Evolutionary conservation across 2,329 filamentous ascomycete genomes (phyloP).

Genomic region (Ophiostoma sp.): DNA sequence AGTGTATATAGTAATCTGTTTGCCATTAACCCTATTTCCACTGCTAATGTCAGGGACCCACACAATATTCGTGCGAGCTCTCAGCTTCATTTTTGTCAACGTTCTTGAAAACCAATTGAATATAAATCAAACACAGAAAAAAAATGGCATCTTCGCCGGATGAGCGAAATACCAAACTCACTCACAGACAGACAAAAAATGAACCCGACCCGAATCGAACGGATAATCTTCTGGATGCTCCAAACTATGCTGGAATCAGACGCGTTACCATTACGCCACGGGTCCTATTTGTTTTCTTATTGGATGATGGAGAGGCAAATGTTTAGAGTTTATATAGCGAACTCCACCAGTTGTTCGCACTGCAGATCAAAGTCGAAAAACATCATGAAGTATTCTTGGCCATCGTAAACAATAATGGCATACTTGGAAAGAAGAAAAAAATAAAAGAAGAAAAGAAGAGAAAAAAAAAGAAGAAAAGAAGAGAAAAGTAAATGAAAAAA

Average conservation of each 20-base stretch:
- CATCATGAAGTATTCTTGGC: too few relatives aligned
- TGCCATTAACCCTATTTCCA: too few relatives aligned
- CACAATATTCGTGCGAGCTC: too few relatives aligned
- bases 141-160: not conserved
- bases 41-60: too few relatives aligned
- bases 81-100: too few relatives aligned
- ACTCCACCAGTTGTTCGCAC: not conserved
- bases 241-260: constrained; percentile 2
- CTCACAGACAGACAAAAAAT: constrained; percentile 10
- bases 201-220: constrained; percentile 12
- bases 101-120: too few relatives aligned
- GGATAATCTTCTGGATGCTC: constrained; percentile 15
- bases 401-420: too few relatives aligned
- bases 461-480: too few relatives aligned
- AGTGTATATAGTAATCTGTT: too few relatives aligned
- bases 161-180: not conserved
- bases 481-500: too few relatives aligned
- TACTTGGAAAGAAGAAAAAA: too few relatives aligned
- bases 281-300: constrained; percentile 3
- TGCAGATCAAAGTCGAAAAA: not conserved
- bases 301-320: not conserved
- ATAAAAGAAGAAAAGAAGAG: not conserved
- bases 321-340: not conserved
- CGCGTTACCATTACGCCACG: constrained; percentile 14
- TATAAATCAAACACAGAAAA: not conserved